phyloP scores from a whole-genome alignment of 148 eudicot species.

The Nyssa sinensis region DNA sequence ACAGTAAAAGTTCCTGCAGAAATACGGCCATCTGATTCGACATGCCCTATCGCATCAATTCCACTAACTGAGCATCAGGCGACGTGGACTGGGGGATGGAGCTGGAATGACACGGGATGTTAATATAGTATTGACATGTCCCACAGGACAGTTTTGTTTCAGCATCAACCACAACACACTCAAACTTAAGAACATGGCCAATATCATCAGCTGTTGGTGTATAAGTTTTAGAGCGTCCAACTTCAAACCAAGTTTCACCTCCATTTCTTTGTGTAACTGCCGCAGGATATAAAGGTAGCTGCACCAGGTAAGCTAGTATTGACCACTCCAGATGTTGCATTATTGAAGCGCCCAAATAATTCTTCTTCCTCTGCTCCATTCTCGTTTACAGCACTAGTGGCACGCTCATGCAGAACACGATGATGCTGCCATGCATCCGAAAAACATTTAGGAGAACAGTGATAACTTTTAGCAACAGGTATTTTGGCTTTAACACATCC shows the following conservation, averaged over 20 bases:
- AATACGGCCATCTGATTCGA: slow-evolving; percentile 68
- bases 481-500: slow-evolving; percentile 95
- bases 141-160: slow-evolving; percentile 73
- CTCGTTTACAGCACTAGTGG: slow-evolving; percentile 85
- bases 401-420: slow-evolving; percentile 95
- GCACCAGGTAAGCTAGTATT: slow-evolving; percentile 56
- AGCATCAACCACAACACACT: slow-evolving; percentile 87
- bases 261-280: slow-evolving; percentile 70
- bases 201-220: slow-evolving; percentile 97
- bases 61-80: slow-evolving; percentile 79
- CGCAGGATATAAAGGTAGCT: slow-evolving; percentile 62
- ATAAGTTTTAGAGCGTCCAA: slow-evolving; percentile 79
- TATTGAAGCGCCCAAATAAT: slow-evolving; percentile 71
- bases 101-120: slow-evolving; percentile 96
- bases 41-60: slow-evolving; percentile 59
- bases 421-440: slow-evolving; percentile 99
- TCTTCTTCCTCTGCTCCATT: slow-evolving; percentile 95
- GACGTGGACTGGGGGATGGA: slow-evolving; percentile 91
- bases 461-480: slow-evolving; percentile 87
- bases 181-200: slow-evolving; percentile 92
- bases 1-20: slow-evolving; percentile 81
- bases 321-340: slow-evolving; percentile 63
- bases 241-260: slow-evolving; percentile 97
- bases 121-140: slow-evolving; percentile 49
- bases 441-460: slow-evolving; percentile 95